Conservation (phyloP, 164 flowering plant genomes). For the Vitis vinifera region DNA sequence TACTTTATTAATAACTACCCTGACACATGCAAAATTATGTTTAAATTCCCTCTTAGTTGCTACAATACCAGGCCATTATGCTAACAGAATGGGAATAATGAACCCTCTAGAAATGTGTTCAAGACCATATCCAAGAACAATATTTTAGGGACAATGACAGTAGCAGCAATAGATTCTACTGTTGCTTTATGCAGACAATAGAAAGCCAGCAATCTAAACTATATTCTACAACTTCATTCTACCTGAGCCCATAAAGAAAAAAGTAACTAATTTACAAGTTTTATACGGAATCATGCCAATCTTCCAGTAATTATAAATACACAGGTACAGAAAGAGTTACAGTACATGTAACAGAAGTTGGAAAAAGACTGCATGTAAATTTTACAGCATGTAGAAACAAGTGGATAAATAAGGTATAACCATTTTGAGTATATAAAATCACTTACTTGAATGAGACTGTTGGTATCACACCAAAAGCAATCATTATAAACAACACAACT, state of each 20-base stretch:
- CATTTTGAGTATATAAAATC: background rate
- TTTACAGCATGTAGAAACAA: background rate
- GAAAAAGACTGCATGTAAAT: background rate
- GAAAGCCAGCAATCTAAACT: background rate
- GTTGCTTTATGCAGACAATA: too few relatives aligned
- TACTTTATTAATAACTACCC: background rate
- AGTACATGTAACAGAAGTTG: background rate
- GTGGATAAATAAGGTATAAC: background rate
- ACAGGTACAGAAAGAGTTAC: background rate
- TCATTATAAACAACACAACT: slow-evolving; percentile 57
- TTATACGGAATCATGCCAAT: background rate
- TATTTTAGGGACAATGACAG: too few relatives aligned
- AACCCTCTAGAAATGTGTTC: too few relatives aligned
- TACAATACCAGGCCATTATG: background rate
- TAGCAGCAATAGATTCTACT: too few relatives aligned
- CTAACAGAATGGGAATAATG: too few relatives aligned
- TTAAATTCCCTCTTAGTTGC: background rate
- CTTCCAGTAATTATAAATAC: background rate
- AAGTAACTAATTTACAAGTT: background rate
- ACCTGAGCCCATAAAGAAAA: background rate
- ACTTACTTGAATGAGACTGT: slow-evolving; percentile 85
- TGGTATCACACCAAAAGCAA: slow-evolving; percentile 71
- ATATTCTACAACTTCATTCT: background rate
- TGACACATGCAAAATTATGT: background rate
- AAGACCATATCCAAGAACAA: too few relatives aligned